Percentiles rank a stretch among this genome's conserved stretches.
phyloP scores from a whole-genome alignment of 306 rosid genomes.

The Mimosa bimucronata region DNA sequence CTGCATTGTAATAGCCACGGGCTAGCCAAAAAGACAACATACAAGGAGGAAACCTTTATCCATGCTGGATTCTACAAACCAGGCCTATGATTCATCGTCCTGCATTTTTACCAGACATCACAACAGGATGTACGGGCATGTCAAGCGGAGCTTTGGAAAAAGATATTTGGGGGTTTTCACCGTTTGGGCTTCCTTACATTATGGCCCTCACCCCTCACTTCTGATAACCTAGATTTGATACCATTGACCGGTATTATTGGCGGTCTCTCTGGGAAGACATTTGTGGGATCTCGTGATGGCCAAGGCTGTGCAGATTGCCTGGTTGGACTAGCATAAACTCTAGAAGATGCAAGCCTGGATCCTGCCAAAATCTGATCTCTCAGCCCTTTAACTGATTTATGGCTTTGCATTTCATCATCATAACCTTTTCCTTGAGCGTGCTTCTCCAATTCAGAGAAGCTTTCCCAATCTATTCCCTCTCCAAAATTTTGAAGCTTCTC shows the following conservation, averaged over 20 bases:
- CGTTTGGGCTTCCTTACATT: constrained; percentile 68
- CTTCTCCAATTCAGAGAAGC: constrained; percentile 71
- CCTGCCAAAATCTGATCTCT: constrained; percentile 76
- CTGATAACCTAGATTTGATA: constrained; percentile 77
- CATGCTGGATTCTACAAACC: constrained; percentile 23
- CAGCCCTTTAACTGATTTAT: constrained; percentile 74
- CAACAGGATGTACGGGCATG: background rate
- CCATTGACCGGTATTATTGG: constrained; percentile 53
- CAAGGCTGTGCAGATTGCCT: constrained; percentile 80
- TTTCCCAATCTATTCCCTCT: constrained; percentile 79
- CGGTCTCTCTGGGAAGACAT: constrained; percentile 61
- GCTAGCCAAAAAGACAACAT: constrained; percentile 34
- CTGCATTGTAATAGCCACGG: constrained; percentile 45
- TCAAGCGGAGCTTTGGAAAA: constrained; percentile 20
- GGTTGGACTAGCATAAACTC: constrained; percentile 76
- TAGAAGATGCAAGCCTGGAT: constrained; percentile 63
- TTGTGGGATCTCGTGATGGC: constrained; percentile 63
- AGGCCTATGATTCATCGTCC: constrained; percentile 15
- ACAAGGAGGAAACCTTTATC: constrained; percentile 7
- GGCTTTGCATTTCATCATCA: constrained; percentile 63
- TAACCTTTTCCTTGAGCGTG: constrained; percentile 64
- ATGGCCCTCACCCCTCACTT: constrained; percentile 62
- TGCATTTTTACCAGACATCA: constrained; percentile 16
- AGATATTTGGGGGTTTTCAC: constrained; percentile 35
- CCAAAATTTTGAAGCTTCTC: constrained; percentile 69